phyloP scores from a whole-genome alignment of 805 yeast species.

The Candida ascalaphidarum region DNA sequence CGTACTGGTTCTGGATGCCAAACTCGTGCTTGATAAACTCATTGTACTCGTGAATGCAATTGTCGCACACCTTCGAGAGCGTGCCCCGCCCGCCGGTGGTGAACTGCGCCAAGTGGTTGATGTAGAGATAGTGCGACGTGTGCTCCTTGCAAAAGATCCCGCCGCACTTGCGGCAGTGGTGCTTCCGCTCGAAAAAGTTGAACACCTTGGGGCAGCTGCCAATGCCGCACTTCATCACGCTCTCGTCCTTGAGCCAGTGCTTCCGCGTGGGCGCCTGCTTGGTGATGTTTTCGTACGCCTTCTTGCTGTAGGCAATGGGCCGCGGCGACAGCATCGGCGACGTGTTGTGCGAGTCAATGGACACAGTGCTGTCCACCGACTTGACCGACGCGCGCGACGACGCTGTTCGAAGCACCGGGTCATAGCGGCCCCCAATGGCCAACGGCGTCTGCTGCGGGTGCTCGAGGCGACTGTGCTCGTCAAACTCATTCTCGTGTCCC shows the following conservation, averaged over 20 bases:
- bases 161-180: constrained; percentile 83
- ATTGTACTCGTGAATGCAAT: constrained; percentile 56
- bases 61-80: constrained; percentile 61
- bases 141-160: constrained; percentile 71
- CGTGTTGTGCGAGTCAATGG: constrained; percentile 16
- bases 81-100: constrained; percentile 62
- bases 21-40: constrained; percentile 35
- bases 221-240: constrained; percentile 53
- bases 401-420: too few relatives aligned
- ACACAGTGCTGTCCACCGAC: constrained; percentile 23
- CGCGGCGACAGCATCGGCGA: constrained; percentile 12
- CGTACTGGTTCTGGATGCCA: constrained; percentile 19
- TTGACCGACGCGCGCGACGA: constrained; percentile 15
- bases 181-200: constrained; percentile 71
- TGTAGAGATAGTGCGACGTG: constrained; percentile 46
- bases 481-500: too few relatives aligned
- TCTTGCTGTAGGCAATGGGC: constrained; percentile 12
- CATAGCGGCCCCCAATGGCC: too few relatives aligned
- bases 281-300: constrained; percentile 18
- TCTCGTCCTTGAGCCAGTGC: constrained; percentile 72
- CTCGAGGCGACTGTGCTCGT: too few relatives aligned
- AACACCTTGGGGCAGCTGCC: constrained; percentile 52
- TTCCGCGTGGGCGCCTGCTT: constrained; percentile 42
- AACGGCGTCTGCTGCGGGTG: too few relatives aligned
- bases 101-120: constrained; percentile 52